These are phyloP conservation scores for Angophora floribunda DNA, from an alignment of 345 rosid genomes.

Conservation along the genomic window DNA sequence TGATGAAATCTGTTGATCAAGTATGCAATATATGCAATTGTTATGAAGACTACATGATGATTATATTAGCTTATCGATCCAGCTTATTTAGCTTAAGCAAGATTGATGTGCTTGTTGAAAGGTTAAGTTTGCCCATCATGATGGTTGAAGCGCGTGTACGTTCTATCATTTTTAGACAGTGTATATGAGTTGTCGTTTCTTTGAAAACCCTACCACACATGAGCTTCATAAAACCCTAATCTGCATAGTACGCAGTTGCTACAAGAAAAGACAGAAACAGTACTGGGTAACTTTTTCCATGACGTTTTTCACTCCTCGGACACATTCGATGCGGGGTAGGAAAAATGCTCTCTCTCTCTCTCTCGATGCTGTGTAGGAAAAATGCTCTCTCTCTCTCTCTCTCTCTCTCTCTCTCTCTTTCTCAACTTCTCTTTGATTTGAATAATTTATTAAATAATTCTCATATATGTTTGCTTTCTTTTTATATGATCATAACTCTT, in stretches of 20 bases:
- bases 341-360: background rate
- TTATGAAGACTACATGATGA: background rate
- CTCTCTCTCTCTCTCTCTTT: background rate
- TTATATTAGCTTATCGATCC: background rate
- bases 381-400: background rate
- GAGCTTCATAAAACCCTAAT: slow-evolving; percentile 38
- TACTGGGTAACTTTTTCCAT: background rate
- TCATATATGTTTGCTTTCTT: background rate
- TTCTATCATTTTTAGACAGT: background rate
- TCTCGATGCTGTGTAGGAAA: background rate
- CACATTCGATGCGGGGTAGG: slow-evolving; percentile 1
- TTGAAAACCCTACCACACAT: slow-evolving; percentile 17
- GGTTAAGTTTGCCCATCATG: background rate
- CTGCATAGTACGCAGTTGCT: background rate
- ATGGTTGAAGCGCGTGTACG: background rate
- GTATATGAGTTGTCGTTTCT: background rate
- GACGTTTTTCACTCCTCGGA: background rate
- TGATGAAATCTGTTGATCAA: background rate
- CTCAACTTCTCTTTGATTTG: background rate
- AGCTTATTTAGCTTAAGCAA: background rate
- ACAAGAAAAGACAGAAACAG: background rate
- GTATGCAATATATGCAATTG: background rate
- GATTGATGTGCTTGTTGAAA: background rate
- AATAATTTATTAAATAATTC: background rate
- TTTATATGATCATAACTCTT: background rate